Evolutionary conservation across 768 basidiomycete species (phyloP).

Genomic region (Rhizopogon rudus): DNA sequence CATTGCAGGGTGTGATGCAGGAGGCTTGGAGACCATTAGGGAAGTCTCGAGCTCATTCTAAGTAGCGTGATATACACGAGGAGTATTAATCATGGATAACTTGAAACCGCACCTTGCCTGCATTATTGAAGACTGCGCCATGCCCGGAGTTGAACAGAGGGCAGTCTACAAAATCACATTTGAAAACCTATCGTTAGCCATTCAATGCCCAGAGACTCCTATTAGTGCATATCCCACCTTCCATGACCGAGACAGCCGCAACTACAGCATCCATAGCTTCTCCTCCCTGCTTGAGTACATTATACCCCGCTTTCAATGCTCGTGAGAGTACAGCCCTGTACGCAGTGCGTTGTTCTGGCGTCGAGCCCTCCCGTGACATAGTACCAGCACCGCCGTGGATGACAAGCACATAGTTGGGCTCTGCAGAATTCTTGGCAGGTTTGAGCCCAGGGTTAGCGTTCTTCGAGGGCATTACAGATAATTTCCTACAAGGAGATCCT

Average conservation of each 20-base stretch:
- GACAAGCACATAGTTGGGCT: slow-evolving; percentile 43
- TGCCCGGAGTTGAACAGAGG: slow-evolving; percentile 77
- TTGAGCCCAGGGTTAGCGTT: not conserved
- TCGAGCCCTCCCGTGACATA: slow-evolving; percentile 51
- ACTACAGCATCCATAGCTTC: slow-evolving; percentile 82
- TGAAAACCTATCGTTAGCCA: not conserved
- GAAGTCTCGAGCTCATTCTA: slow-evolving; percentile 83
- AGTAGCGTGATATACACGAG: not conserved
- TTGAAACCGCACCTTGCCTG: slow-evolving; percentile 59
- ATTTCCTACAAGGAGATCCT: not conserved
- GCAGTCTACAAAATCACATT: slow-evolving; percentile 41
- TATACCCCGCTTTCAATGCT: slow-evolving; percentile 59
- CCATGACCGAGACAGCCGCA: slow-evolving; percentile 68
- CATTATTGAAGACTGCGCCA: slow-evolving; percentile 80
- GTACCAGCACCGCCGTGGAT: slow-evolving; percentile 82
- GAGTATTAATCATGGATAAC: not conserved
- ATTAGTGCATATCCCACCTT: slow-evolving; percentile 41
- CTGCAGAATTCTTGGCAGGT: slow-evolving; percentile 3
- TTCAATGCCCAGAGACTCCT: not conserved
- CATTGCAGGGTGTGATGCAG: slow-evolving; percentile 56
- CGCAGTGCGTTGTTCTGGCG: slow-evolving; percentile 51
- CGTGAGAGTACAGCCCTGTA: slow-evolving; percentile 52
- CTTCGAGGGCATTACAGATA: not conserved
- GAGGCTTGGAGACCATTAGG: slow-evolving; percentile 77
- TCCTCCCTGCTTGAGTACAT: slow-evolving; percentile 59